Percentiles rank a stretch among this genome's conserved stretches.
These are phyloP conservation scores for Purshia tridentata DNA, from an alignment of 306 rosid species.

Conservation along the genomic window DNA sequence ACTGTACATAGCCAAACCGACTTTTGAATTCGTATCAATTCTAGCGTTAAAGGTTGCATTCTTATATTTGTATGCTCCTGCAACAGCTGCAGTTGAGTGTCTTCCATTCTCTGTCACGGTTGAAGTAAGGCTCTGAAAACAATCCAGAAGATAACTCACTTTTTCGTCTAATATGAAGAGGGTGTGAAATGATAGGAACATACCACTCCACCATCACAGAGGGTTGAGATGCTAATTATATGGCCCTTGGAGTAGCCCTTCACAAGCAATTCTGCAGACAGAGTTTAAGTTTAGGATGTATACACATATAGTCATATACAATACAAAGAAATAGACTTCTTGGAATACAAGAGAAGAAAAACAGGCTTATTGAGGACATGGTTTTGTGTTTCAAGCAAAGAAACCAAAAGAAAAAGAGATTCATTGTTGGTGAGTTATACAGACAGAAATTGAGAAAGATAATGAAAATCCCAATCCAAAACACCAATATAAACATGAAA, in stretches of 20 bases:
- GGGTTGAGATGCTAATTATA: background rate
- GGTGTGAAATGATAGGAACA: background rate
- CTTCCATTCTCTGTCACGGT: background rate
- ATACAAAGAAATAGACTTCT: background rate
- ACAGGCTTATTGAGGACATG: no score
- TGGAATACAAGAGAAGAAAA: background rate
- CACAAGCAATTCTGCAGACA: constrained; percentile 5
- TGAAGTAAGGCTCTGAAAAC: constrained; percentile 8
- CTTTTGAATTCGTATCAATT: constrained; percentile 10
- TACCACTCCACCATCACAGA: constrained; percentile 5
- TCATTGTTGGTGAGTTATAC: background rate
- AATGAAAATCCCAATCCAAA: background rate
- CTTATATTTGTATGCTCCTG: background rate
- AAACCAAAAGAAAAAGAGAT: no score
- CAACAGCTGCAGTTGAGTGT: background rate
- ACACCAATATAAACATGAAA: background rate
- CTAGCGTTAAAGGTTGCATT: background rate
- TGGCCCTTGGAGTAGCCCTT: background rate
- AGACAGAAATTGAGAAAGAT: no score
- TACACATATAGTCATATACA: background rate
- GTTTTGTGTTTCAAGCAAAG: background rate
- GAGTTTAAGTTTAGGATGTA: background rate
- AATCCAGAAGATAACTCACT: background rate
- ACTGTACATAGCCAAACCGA: background rate
- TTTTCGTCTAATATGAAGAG: background rate